Conservation (phyloP, 169 alveolate species). For the Miamiensis avidus region DNA sequence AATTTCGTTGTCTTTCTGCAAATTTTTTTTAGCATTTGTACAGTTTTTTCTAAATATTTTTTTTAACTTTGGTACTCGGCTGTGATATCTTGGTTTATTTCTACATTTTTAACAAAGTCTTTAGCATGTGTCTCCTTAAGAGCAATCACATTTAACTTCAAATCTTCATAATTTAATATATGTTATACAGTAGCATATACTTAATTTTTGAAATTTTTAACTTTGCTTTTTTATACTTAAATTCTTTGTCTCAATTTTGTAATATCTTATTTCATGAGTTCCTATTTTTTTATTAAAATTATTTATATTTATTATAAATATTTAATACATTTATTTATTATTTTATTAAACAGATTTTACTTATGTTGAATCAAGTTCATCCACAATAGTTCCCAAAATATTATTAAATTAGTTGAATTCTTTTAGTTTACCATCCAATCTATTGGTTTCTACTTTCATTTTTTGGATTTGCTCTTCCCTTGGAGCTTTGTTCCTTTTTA, state of each 20-base stretch:
- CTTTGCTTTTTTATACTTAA: conserved; percentile 22
- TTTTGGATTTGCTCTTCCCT: conserved; percentile 87
- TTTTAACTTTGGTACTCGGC: conserved; percentile 64
- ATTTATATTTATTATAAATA: conserved; percentile 18
- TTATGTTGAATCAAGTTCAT: conserved; percentile 67
- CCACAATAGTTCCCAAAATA: conserved; percentile 80
- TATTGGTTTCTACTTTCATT: conserved; percentile 84
- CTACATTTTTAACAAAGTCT: conserved; percentile 33
- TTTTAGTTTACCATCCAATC: conserved; percentile 86
- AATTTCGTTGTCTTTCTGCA: conserved; percentile 78
- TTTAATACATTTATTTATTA: conserved; percentile 79
- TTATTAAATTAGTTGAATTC: conserved; percentile 85
- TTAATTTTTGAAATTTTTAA: conserved; percentile 38
- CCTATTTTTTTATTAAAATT: not conserved
- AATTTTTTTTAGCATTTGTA: conserved; percentile 78
- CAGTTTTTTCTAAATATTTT: conserved; percentile 84
- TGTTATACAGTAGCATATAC: conserved; percentile 32
- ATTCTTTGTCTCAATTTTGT: conserved; percentile 33
- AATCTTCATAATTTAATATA: conserved; percentile 29
- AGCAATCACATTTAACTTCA: conserved; percentile 8
- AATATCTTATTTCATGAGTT: conserved; percentile 33
- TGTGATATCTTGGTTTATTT: conserved; percentile 41
- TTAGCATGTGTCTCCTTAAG: conserved; percentile 20
- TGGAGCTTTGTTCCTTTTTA: conserved; percentile 94
- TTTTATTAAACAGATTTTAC: too few relatives aligned